Conservation (phyloP, 495 filamentous ascomycete species). For the Penicillium robsamsonii region DNA sequence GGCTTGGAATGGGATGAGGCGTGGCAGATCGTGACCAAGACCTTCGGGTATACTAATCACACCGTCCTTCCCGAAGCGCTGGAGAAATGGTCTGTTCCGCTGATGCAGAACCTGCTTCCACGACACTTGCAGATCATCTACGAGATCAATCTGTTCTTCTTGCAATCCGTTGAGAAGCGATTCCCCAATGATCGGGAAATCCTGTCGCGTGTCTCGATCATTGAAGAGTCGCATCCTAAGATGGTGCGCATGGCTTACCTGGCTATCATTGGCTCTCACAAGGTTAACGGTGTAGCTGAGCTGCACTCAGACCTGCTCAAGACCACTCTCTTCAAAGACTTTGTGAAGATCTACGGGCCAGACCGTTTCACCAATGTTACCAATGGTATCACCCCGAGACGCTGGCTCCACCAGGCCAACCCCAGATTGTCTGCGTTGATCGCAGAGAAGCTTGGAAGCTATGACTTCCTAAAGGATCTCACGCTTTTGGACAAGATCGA, state of each 20-base stretch:
- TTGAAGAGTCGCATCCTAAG: conserved; percentile 96
- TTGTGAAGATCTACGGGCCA: conserved; percentile 86
- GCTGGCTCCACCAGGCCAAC: conserved; percentile 98
- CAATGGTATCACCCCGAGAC: conserved; percentile 91
- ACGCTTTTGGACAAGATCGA: conserved; percentile 83
- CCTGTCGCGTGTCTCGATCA: conserved; percentile 83
- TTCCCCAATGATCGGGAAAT: conserved; percentile 90
- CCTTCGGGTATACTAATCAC: conserved; percentile 97
- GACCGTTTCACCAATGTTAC: conserved; percentile 99
- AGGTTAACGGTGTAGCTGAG: conserved; percentile 97
- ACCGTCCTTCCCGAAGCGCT: conserved; percentile 95
- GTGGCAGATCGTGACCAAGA: conserved; percentile 74
- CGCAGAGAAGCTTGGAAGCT: conserved; percentile 77
- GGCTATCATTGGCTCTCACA: conserved; percentile 95
- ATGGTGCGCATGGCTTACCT: conserved; percentile 96
- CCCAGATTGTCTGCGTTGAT: conserved; percentile 89
- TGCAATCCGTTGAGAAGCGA: conserved; percentile 81
- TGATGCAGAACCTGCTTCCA: conserved; percentile 88
- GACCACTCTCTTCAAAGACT: conserved; percentile 99
- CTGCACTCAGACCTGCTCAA: conserved; percentile 95
- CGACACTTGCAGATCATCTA: conserved; percentile 98
- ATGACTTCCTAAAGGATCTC: conserved; percentile 84
- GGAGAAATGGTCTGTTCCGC: conserved; percentile 96
- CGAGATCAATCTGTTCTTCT: conserved; percentile 93
- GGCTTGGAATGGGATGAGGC: conserved; percentile 91